Conservation (phyloP, 306 rosid genomes). For the Medicago arabica region DNA sequence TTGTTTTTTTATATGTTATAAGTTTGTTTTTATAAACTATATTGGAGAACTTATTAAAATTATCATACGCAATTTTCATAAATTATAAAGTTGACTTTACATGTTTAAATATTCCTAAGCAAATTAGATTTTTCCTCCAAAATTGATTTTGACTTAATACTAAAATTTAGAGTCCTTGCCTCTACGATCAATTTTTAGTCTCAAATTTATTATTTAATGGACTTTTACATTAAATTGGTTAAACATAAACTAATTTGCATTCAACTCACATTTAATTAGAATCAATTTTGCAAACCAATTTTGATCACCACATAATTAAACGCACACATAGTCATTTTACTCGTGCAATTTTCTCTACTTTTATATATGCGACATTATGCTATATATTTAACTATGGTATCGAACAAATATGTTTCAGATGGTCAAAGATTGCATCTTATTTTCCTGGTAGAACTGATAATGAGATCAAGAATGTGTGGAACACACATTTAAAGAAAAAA, state of each 20-base stretch:
- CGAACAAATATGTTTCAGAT: slow-evolving; percentile 52
- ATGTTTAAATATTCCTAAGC: too few relatives aligned
- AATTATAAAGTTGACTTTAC: too few relatives aligned
- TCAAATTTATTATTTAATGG: neutral
- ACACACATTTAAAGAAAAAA: slow-evolving; percentile 89
- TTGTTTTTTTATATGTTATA: too few relatives aligned
- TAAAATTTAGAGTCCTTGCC: neutral
- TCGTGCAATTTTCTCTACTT: neutral
- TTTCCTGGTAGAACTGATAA: slow-evolving; percentile 93
- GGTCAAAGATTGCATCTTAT: slow-evolving; percentile 88
- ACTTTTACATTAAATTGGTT: neutral
- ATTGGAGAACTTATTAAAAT: too few relatives aligned
- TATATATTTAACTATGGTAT: slow-evolving; percentile 7
- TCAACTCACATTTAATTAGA: neutral
- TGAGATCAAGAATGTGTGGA: slow-evolving; percentile 97
- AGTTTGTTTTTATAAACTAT: too few relatives aligned
- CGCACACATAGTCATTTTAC: neutral
- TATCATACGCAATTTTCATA: too few relatives aligned
- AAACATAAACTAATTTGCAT: neutral
- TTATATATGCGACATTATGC: neutral
- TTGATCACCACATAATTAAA: neutral
- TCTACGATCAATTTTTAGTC: neutral
- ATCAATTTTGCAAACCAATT: neutral
- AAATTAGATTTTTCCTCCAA: too few relatives aligned
- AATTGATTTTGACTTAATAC: too few relatives aligned